Conservation (phyloP, 2,329 filamentous ascomycete species). For the Colletotrichum euphorbiae region DNA sequence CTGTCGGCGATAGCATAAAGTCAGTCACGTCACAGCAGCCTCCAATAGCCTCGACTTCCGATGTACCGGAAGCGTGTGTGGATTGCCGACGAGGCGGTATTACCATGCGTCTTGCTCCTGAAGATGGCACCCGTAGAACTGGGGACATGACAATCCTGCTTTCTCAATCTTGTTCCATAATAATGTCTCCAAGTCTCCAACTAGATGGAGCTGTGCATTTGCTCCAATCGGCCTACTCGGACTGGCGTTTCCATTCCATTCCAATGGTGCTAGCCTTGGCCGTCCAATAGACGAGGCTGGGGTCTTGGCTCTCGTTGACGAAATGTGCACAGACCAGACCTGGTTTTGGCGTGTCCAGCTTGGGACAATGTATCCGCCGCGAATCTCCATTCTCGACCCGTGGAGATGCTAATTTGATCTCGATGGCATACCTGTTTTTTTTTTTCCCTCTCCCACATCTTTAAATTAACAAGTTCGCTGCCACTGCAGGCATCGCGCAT, state of each 20-base stretch:
- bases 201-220: neutral
- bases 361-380: neutral
- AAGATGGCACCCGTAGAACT: slow-evolving; percentile 8
- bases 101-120: neutral
- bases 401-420: slow-evolving; percentile 15
- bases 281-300: no score
- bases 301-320: no score
- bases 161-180: neutral
- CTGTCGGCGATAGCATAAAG: slow-evolving; percentile 3
- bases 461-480: neutral
- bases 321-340: no score
- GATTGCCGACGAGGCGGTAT: slow-evolving; percentile 27
- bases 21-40: neutral
- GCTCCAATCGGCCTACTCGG: slow-evolving; percentile 3
- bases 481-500: slow-evolving; percentile 14
- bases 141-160: neutral
- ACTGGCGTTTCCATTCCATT: no score
- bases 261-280: no score
- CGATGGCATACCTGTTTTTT: neutral
- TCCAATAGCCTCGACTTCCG: slow-evolving; percentile 19
- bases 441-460: neutral
- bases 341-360: neutral
- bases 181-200: neutral
- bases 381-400: slow-evolving; percentile 1
- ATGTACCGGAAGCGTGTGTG: slow-evolving; percentile 29